A percentile compares a stretch with the other conserved stretches of the same genome.
Conservation (phyloP, 176 grass and related monocot genomes). For the Triticum dicoccoides region DNA sequence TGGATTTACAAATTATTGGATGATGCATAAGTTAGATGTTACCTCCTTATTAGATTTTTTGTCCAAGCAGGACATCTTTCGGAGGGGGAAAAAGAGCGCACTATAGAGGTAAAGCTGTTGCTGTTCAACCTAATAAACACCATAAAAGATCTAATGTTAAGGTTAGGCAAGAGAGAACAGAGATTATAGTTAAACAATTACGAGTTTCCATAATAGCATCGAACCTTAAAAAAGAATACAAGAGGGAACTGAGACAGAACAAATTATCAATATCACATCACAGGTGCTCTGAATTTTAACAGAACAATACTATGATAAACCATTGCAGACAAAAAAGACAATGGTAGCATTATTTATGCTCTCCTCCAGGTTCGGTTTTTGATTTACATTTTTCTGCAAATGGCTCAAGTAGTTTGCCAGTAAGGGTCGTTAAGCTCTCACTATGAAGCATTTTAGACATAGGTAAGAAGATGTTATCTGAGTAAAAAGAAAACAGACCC, state of each 20-base stretch:
- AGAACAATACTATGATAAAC: background rate
- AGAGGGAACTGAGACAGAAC: background rate
- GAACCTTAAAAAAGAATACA: background rate
- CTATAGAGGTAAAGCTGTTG: background rate
- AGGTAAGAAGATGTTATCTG: background rate
- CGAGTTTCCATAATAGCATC: background rate
- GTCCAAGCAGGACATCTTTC: background rate
- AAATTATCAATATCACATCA: background rate
- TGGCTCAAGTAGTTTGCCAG: background rate
- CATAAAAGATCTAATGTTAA: constrained; percentile 24
- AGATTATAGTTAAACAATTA: background rate
- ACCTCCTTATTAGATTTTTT: constrained; percentile 37
- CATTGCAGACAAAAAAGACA: background rate
- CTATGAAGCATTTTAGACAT: background rate
- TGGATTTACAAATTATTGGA: background rate
- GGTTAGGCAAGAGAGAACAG: background rate
- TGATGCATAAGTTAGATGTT: background rate
- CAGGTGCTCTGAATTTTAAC: background rate
- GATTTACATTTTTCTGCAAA: background rate
- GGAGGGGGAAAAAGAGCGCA: background rate
- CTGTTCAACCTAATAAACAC: constrained; percentile 21
- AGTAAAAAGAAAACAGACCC: constrained; percentile 27
- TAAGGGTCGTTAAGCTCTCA: background rate
- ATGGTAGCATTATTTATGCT: background rate
- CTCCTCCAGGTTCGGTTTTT: background rate